Base-by-base conservation (phyloP, 176 grass and related monocot species). In the Oropetium thomaeum region DNA sequence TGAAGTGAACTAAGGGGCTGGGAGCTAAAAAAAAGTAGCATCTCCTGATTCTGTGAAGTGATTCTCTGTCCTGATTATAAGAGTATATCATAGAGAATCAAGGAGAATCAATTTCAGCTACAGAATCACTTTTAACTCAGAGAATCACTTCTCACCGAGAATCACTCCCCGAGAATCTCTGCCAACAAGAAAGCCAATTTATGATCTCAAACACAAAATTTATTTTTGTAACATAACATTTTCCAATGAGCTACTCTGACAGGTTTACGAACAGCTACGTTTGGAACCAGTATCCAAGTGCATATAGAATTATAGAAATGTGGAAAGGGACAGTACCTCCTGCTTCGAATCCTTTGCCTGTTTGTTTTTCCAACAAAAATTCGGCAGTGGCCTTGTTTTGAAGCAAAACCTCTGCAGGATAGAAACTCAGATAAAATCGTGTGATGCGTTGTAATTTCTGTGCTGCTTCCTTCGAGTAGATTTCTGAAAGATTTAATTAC, bases 291-390 rank as follows among this genome's bases (percentile, higher is more conserved):
- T 27, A 17, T 68, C 65, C 69, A 44, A 49, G 34, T 27, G 13
- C 22, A 38, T 28, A 49, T 1, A 31, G 0, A 74, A 74, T 28
- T 28, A 49, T 1, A 31, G 0, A 74, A 74, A 17, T 26, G 47
- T 62, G 42, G 26, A 31, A 42, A 72, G 65, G 11, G 13, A 0
- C 42, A 62, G 38, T 88, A 94, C 92, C 88, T 95, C 78, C 42
- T 81, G 73, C 16, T 39, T 92, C 44, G 77, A 51, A 69, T 89
- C 70, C 58, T 89, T 96, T 1, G 1, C 58, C 26, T 69, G 58
- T 79, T 92, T 90, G 59, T 11, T 85, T 73, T 69, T 92, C n/a
- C 70, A 39, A 73, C 61, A 89, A 58, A 92, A 96, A 69, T 79
- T 85, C 62, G 89, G 89, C 57, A 89, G 31, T 42, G 80, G 37